A percentile compares a stretch with the other conserved stretches of the same genome.
These are phyloP conservation scores for Russula brevipes DNA, from an alignment of 768 basidiomycete species.

Conservation along the genomic window DNA sequence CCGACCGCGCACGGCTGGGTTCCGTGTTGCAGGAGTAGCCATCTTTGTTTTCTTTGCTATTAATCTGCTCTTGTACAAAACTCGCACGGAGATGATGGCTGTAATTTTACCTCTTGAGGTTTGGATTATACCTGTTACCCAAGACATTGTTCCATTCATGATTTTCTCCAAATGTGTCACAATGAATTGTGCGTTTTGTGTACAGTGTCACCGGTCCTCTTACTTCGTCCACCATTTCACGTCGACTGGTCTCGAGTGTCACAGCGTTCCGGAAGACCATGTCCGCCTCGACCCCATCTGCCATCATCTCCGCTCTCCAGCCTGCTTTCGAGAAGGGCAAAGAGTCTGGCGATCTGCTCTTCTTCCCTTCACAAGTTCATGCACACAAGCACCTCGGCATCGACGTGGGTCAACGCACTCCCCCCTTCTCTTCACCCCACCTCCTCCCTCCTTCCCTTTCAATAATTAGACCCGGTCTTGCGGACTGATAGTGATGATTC, in stretches of 20 bases:
- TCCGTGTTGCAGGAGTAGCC: conserved; percentile 8
- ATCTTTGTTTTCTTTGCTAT: conserved; percentile 2
- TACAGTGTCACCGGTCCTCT: too few species aligned
- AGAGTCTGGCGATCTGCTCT: conserved; percentile 61
- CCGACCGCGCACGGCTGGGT: conserved; percentile 12
- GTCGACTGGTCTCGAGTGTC: conserved; percentile 2
- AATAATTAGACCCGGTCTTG: too few species aligned
- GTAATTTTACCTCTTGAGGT: background rate
- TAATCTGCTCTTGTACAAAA: background rate
- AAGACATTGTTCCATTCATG: too few species aligned
- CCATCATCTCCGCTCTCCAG: conserved; percentile 50
- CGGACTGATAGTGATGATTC: background rate
- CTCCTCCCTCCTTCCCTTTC: too few species aligned
- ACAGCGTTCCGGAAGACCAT: conserved; percentile 7
- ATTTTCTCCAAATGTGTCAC: too few species aligned
- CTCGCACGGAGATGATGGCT: background rate
- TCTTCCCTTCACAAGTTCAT: conserved; percentile 70
- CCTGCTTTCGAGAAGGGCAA: conserved; percentile 53
- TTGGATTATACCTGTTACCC: too few species aligned
- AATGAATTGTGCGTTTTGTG: too few species aligned
- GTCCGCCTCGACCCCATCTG: conserved; percentile 6
- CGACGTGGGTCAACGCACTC: conserved; percentile 46
- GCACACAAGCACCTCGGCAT: conserved; percentile 56
- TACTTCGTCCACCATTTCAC: background rate
- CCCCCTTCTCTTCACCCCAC: background rate